Evolutionary conservation across 805 yeast species (phyloP).

Genomic region (Sugiyamaella valdiviana): DNA sequence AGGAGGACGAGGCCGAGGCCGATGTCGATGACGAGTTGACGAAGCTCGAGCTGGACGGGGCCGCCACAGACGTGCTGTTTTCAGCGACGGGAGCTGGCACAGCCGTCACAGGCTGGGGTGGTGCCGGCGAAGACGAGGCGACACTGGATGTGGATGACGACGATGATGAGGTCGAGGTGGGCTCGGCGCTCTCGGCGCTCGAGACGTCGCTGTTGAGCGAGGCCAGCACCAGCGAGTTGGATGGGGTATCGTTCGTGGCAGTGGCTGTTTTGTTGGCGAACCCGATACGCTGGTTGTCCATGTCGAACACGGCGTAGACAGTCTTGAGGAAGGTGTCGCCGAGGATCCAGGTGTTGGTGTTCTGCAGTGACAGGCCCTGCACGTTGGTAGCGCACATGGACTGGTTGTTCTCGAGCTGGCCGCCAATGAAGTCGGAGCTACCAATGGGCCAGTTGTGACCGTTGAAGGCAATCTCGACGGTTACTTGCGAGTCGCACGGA

Average conservation of each 20-base stretch:
- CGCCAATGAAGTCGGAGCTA: slow-evolving; percentile 45
- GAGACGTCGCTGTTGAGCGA: slow-evolving; percentile 1
- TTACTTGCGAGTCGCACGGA: slow-evolving; percentile 44
- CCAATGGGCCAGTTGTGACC: slow-evolving; percentile 42
- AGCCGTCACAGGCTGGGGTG: not conserved
- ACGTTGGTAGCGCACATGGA: slow-evolving; percentile 61
- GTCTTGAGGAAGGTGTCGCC: slow-evolving; percentile 57
- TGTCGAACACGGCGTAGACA: slow-evolving; percentile 53
- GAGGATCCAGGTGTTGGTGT: slow-evolving; percentile 48
- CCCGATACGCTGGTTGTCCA: slow-evolving; percentile 45
- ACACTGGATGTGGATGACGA: slow-evolving; percentile 1
- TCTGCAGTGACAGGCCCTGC: slow-evolving; percentile 45
- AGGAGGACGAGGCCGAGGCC: not conserved
- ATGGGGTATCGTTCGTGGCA: slow-evolving; percentile 18
- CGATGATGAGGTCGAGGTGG: slow-evolving; percentile 1
- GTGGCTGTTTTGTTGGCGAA: slow-evolving; percentile 40
- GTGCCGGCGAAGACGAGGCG: slow-evolving; percentile 3
- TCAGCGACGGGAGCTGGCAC: not conserved
- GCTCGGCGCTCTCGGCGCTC: not conserved
- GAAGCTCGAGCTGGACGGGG: not conserved
- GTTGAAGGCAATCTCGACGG: slow-evolving; percentile 39
- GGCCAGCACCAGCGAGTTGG: slow-evolving; percentile 14
- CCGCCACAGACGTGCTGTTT: not conserved
- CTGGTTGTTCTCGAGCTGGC: slow-evolving; percentile 35
- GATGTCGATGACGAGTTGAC: slow-evolving; percentile 4